These are phyloP conservation scores for Hyphodiscus sp. DNA, from an alignment of 2,329 filamentous ascomycete genomes.

Conservation along the genomic window DNA sequence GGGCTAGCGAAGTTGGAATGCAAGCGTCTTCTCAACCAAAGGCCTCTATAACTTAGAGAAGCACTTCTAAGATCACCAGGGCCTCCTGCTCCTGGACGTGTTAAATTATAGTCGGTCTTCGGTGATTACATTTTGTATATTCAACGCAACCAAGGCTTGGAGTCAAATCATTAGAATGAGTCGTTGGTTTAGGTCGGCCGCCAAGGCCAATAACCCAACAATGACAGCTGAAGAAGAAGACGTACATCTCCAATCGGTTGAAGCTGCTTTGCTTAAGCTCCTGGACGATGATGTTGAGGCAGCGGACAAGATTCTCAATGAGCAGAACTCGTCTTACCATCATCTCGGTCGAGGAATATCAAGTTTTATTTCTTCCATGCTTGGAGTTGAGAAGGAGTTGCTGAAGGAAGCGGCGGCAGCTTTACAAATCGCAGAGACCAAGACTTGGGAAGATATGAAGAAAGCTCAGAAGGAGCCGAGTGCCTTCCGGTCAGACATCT, in stretches of 20 bases:
- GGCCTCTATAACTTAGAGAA: neutral
- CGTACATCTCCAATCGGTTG: conserved; percentile 51
- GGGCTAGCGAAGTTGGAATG: neutral
- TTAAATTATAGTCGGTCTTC: neutral
- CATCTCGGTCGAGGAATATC: conserved; percentile 75
- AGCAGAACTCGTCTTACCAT: conserved; percentile 81
- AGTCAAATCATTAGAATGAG: conserved; percentile 21
- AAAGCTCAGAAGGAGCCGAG: conserved; percentile 62
- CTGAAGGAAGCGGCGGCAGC: conserved; percentile 75
- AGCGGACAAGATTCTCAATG: conserved; percentile 66
- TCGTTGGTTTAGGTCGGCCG: conserved; percentile 26
- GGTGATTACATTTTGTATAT: neutral
- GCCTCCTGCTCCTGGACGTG: no score
- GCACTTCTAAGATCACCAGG: neutral
- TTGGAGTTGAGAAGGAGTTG: conserved; percentile 87
- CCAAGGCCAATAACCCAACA: conserved; percentile 14
- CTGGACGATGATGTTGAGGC: conserved; percentile 87
- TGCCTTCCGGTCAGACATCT: conserved; percentile 52
- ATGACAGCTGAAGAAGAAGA: conserved; percentile 39
- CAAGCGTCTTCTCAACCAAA: neutral
- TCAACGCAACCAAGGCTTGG: neutral
- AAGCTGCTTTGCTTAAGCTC: conserved; percentile 62
- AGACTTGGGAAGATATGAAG: conserved; percentile 69
- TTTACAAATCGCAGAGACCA: conserved; percentile 68
- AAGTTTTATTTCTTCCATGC: conserved; percentile 75